Evolutionary conservation across 2,329 filamentous ascomycete species (phyloP).

Genomic region (Hypoxylon rubiginosum): DNA sequence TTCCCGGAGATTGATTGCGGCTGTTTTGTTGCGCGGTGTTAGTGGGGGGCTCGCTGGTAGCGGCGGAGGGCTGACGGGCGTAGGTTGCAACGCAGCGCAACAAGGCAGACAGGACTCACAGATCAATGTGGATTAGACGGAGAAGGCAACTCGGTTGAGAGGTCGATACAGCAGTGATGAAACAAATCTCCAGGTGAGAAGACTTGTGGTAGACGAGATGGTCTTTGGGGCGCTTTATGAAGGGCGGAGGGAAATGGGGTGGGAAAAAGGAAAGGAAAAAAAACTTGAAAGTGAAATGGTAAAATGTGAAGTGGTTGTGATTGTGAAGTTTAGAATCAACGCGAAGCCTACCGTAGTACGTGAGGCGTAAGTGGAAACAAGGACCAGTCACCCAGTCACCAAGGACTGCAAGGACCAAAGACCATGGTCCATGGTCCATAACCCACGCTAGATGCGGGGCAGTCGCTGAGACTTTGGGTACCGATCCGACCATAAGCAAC

Average conservation of each 20-base stretch:
- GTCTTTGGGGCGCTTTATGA: not conserved
- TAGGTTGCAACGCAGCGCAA: conserved; percentile 11
- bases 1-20: conserved; percentile 16
- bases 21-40: conserved; percentile 24
- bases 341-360: conserved; percentile 37
- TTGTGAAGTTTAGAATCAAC: conserved; percentile 43
- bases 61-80: conserved; percentile 8
- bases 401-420: no score
- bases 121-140: conserved; percentile 10
- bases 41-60: conserved; percentile 30
- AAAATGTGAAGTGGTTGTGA: conserved; percentile 38
- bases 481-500: not conserved
- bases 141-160: conserved; percentile 1
- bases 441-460: conserved; percentile 38
- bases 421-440: no score
- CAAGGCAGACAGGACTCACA: conserved; percentile 24
- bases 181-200: conserved; percentile 4
- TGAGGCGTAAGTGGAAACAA: conserved; percentile 40
- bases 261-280: conserved; percentile 21
- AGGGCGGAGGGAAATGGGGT: conserved; percentile 8
- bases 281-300: conserved; percentile 7
- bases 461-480: not conserved
- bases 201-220: conserved; percentile 1
- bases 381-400: conserved; percentile 23
- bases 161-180: not conserved